phyloP scores from a whole-genome alignment of 1,284 basidiomycete genomes.

The Amylostereum areolatum region DNA sequence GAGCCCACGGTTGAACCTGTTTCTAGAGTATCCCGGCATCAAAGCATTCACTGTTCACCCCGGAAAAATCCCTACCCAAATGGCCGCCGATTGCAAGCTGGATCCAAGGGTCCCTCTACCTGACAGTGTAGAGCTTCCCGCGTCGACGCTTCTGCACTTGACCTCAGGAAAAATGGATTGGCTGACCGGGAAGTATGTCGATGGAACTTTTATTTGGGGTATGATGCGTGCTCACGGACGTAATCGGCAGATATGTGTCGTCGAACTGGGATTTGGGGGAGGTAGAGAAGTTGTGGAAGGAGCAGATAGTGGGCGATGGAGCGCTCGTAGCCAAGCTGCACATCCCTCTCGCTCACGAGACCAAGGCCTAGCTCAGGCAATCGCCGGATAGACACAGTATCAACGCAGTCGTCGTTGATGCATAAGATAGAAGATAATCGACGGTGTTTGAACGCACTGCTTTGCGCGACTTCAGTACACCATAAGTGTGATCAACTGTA shows the following conservation, averaged over 20 bases:
- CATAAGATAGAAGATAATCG: too few relatives aligned
- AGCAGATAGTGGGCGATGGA: not conserved
- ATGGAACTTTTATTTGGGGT: not conserved
- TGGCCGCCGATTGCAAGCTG: not conserved
- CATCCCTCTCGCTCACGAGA: not conserved
- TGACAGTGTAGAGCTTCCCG: not conserved
- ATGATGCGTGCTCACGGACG: not conserved
- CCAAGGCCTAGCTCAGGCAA: too few relatives aligned
- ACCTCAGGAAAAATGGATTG: not conserved
- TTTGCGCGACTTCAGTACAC: too few relatives aligned
- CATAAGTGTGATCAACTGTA: too few relatives aligned
- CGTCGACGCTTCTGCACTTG: not conserved
- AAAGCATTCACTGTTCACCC: not conserved
- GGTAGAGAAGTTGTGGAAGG: not conserved
- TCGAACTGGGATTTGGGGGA: not conserved
- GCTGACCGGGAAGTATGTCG: not conserved
- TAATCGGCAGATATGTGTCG: not conserved
- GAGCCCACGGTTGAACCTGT: not conserved
- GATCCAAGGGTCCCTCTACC: not conserved
- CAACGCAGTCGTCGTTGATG: too few relatives aligned
- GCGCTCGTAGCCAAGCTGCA: not conserved
- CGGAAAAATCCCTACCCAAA: not conserved
- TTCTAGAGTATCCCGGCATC: not conserved
- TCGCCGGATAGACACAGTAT: too few relatives aligned
- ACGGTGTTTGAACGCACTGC: too few relatives aligned